A percentile compares a stretch with the other conserved stretches of the same genome.
These are phyloP conservation scores for Aspergillus saccharolyticus DNA, from an alignment of 495 filamentous ascomycete species.

Conservation along the genomic window DNA sequence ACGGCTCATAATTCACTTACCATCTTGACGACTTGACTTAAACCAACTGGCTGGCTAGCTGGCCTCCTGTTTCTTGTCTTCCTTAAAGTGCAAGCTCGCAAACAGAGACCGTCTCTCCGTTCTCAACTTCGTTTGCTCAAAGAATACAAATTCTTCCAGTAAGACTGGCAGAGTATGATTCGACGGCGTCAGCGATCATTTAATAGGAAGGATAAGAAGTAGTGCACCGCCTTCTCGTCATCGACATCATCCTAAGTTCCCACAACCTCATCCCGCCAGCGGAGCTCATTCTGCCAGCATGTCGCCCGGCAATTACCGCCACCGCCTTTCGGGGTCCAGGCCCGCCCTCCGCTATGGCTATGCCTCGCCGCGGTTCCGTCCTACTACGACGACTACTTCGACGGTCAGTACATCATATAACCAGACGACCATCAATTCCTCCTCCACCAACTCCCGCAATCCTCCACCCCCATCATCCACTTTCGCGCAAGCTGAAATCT, in stretches of 20 bases:
- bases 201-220: not conserved
- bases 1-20: constrained; percentile 11
- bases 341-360: constrained; percentile 1
- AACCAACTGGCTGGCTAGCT: not conserved
- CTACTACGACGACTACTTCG: not conserved
- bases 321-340: constrained; percentile 14
- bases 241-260: not conserved
- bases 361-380: not conserved
- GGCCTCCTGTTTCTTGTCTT: not conserved
- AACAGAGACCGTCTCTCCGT: not conserved
- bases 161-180: too few relatives aligned
- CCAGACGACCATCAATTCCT: not conserved
- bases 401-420: not conserved
- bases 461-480: not conserved
- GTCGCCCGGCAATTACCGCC: constrained; percentile 1
- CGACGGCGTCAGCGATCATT: not conserved
- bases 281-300: constrained; percentile 18
- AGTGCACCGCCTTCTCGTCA: not conserved
- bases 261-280: not conserved
- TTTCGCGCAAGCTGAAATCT: not conserved
- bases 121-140: too few relatives aligned
- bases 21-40: constrained; percentile 16
- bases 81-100: not conserved
- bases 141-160: too few relatives aligned
- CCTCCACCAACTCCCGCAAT: not conserved